Evolutionary conservation across 345 rosid species (phyloP), one percentile per base, ranked within the genome.

Genomic region (Brassica juncea): DNA sequence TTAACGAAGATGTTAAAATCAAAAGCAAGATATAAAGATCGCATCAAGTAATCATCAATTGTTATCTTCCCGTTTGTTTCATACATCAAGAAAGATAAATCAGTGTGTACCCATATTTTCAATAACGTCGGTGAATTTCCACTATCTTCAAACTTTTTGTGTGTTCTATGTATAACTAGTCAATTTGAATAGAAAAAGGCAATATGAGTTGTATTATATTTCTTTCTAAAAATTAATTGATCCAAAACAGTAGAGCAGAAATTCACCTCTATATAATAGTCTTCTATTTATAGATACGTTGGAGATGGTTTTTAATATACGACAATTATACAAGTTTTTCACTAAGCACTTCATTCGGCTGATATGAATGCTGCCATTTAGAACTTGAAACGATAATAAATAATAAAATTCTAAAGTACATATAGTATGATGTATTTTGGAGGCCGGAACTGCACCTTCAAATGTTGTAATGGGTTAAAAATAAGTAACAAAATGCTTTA

Each of bases 181-280:
- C 83, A 80, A 80, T 79, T 65, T 75, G 76, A 75, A 80, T 80
- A 80, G 80, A 61, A 64, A 74, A 72, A 52, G 68, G 72, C 80
- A 70, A 30, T 70, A 70, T 0, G 54, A 31, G 3, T 70, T 42
- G 2, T 67, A 14, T n/a, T n/a, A 21, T 67, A 3, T 47, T 47
- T 14, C 55, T 47, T 47, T 32, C 25, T 60, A 49, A 42, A 60
- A 8, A 3, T 42, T 8, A 49, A 68, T 7, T 61, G 44, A 59
- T 31, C 68, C 58, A 14, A 44, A 42, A 21, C 35, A 12, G 58
- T 35, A n/a, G 49, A 42, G 49, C 49, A 42, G 4, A 42, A 42
- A 10, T 42, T 42, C 49, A 42, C 49, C 49, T 42, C 49, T 42
- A 42, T 42, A 42, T 42, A 42, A 42, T 37, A 37, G 44, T 37